Conservation (phyloP, 1,139 yeast species). For the Blastobotrys buckinghamii region DNA sequence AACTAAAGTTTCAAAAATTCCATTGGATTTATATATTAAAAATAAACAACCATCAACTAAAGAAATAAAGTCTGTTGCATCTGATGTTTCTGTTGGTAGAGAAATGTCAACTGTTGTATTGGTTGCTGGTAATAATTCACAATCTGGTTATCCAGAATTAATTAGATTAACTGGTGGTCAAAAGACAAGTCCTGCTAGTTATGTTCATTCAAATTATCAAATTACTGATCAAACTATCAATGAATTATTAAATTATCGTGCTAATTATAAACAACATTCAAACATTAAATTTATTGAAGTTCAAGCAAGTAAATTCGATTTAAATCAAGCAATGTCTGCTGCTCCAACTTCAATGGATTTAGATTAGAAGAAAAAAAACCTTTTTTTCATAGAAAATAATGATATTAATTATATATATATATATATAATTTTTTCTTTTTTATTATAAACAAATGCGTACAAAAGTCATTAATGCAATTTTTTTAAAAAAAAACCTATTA, state of each 20-base stretch:
- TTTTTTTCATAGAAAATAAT: background rate
- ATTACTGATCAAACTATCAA: constrained; percentile 28
- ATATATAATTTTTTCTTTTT: background rate
- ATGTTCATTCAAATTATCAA: constrained; percentile 68
- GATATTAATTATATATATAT: constrained; percentile 3
- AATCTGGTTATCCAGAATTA: constrained; percentile 50
- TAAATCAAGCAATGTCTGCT: constrained; percentile 10
- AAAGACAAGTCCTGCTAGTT: constrained; percentile 62
- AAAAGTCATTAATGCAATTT: background rate
- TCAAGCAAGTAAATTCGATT: constrained; percentile 23
- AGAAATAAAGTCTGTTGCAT: constrained; percentile 43
- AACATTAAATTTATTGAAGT: constrained; percentile 27
- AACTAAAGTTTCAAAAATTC: constrained; percentile 63
- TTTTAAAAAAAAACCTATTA: no score
- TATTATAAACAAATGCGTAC: background rate
- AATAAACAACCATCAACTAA: constrained; percentile 12
- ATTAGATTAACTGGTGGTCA: constrained; percentile 77
- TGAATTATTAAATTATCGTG: constrained; percentile 23
- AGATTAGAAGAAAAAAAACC: constrained; percentile 7
- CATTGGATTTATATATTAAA: constrained; percentile 53
- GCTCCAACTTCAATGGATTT: constrained; percentile 9
- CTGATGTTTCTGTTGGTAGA: constrained; percentile 60
- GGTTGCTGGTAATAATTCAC: constrained; percentile 39
- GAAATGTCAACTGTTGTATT: constrained; percentile 69
- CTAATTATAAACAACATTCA: constrained; percentile 23